These are phyloP conservation scores for Spatholobus suberectus DNA, from an alignment of 306 rosid species.

Conservation along the genomic window DNA sequence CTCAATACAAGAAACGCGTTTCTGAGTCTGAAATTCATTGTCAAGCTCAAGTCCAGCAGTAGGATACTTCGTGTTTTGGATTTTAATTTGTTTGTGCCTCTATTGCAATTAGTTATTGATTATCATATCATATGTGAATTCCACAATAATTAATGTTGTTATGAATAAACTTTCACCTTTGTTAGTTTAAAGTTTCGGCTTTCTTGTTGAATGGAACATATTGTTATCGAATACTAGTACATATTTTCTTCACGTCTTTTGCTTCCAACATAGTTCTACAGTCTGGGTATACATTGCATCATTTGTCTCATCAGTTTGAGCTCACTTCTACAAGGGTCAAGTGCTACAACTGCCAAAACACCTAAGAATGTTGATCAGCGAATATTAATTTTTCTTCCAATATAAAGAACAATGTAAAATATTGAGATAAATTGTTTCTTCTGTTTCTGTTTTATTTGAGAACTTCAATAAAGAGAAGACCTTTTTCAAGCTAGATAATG, in stretches of 20 bases:
- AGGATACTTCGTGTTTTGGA: background rate
- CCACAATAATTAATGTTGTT: constrained; percentile 11
- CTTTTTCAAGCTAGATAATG: background rate
- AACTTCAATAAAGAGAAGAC: background rate
- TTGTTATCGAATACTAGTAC: background rate
- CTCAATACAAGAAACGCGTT: constrained; percentile 52
- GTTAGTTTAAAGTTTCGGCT: constrained; percentile 7
- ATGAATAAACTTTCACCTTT: constrained; percentile 28
- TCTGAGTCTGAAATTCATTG: constrained; percentile 61
- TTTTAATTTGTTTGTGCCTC: background rate
- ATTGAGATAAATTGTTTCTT: background rate
- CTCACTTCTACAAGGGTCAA: background rate
- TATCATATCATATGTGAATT: constrained; percentile 35
- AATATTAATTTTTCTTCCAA: background rate
- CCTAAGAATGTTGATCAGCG: background rate
- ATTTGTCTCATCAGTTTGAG: background rate
- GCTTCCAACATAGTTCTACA: background rate
- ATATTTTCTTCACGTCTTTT: background rate
- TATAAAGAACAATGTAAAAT: background rate
- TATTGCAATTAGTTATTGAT: constrained; percentile 37
- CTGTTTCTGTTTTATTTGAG: background rate
- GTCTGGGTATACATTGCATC: background rate
- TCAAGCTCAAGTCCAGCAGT: constrained; percentile 49
- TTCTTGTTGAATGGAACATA: background rate
- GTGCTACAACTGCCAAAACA: background rate